These are phyloP conservation scores for Aquilaria agallochum DNA, from an alignment of 441 rosid species.

Conservation along the genomic window DNA sequence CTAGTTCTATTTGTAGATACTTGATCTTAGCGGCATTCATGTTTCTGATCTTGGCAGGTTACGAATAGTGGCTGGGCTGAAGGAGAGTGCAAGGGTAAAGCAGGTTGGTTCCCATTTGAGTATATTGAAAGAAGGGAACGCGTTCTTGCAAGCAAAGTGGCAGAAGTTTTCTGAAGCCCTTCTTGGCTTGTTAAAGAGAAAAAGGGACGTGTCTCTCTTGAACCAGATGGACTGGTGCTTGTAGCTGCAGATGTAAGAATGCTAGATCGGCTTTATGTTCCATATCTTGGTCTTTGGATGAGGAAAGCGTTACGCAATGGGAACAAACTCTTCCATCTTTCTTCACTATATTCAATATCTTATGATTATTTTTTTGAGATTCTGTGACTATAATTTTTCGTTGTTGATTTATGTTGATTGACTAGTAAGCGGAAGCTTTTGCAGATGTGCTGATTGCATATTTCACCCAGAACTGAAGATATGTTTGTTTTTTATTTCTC, in stretches of 20 bases:
- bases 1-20: neutral
- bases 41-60: slow-evolving; percentile 42
- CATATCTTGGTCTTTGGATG: slow-evolving; percentile 12
- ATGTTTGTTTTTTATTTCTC: too few relatives aligned
- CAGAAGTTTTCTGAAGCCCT: slow-evolving; percentile 56
- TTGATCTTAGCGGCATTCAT: slow-evolving; percentile 7
- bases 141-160: slow-evolving; percentile 79
- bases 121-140: slow-evolving; percentile 86
- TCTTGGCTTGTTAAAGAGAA: slow-evolving; percentile 17
- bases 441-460: too few relatives aligned
- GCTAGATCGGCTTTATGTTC: slow-evolving; percentile 2
- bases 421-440: neutral
- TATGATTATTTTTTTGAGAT: too few relatives aligned
- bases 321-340: too few relatives aligned
- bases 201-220: slow-evolving; percentile 19
- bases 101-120: slow-evolving; percentile 91
- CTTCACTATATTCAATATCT: too few relatives aligned
- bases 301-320: too few relatives aligned
- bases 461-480: too few relatives aligned
- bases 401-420: neutral
- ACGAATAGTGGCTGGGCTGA: slow-evolving; percentile 90
- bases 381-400: neutral
- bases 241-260: slow-evolving; percentile 15
- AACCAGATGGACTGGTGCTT: slow-evolving; percentile 3
- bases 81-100: slow-evolving; percentile 92